phyloP scores from a whole-genome alignment of 2,329 filamentous ascomycete species.

The Fusarium poae region DNA sequence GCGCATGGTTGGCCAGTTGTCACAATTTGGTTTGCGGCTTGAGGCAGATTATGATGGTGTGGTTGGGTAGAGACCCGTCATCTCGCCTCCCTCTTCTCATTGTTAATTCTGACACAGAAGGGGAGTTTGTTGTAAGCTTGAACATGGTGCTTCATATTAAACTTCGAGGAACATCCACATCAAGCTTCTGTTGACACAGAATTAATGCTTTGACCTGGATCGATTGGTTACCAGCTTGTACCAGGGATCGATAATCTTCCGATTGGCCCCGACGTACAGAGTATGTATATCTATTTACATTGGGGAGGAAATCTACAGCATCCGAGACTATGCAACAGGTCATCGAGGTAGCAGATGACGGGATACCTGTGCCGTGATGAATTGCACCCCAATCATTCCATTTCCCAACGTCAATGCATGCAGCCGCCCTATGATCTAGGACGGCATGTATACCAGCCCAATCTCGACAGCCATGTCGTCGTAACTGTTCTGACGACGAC shows the following conservation, averaged over 20 bases:
- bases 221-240: slow-evolving; percentile 29
- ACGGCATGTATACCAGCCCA: slow-evolving; percentile 35
- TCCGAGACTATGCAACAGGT: slow-evolving; percentile 6
- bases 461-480: slow-evolving; percentile 29
- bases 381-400: slow-evolving; percentile 34
- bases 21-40: slow-evolving; percentile 28
- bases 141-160: too few relatives aligned
- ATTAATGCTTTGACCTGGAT: slow-evolving; percentile 29
- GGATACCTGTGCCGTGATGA: slow-evolving; percentile 27
- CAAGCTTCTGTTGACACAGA: slow-evolving; percentile 3
- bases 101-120: background rate
- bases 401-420: slow-evolving; percentile 38
- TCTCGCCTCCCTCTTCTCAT: slow-evolving; percentile 14
- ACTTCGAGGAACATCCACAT: too few relatives aligned
- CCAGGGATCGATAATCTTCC: slow-evolving; percentile 37
- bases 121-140: slow-evolving; percentile 3
- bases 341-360: slow-evolving; percentile 16
- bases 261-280: slow-evolving; percentile 33
- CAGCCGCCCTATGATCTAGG: slow-evolving; percentile 36
- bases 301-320: slow-evolving; percentile 7
- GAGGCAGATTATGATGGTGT: slow-evolving; percentile 26
- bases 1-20: slow-evolving; percentile 39
- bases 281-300: slow-evolving; percentile 1
- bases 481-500: slow-evolving; percentile 9
- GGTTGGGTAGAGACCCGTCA: slow-evolving; percentile 30